Evolutionary conservation across 345 rosid species (phyloP), one percentile per base, ranked within the genome.

Genomic region (Salix exigua): DNA sequence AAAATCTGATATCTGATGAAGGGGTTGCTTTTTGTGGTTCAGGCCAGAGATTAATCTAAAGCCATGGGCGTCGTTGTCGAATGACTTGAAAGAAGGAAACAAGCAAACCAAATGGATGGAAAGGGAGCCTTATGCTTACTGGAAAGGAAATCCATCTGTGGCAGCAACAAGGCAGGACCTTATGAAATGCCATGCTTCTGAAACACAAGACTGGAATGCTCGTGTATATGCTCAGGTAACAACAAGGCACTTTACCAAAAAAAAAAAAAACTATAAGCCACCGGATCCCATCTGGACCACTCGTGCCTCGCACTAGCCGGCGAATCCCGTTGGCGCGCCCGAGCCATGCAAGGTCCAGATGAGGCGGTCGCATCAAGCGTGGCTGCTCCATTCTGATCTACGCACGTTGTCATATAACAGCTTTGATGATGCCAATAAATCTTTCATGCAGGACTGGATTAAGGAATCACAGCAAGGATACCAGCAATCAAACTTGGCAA

Each of bases 401-500:
- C 37, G 37, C 0, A 10, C 13, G 13, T 2, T 46, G 17, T 46
- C 64, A 40, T 40, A 40, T 1, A 40, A 40, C 64, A n/a, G 26
- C 64, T 60, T 58, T 60, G n/a, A 2, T 19, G 26, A 21, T 30
- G 67, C 18, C 67, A 40, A 10, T 40, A 6, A 50, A 63, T 64
- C 3, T 70, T 33, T 66, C 44, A 0, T 78, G 79, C 91, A 95
- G 99, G 86, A 96, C 50, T 96, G 99, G 98, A 21, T 61, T 50
- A 50, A 33, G 78, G 99, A 92, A 86, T 75, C 87, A 8, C 83
- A 75, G 50, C 81, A 88, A 85, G 97, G 97, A 11, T 96, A 82
- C 91, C 92, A 91, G 79, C 80, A 83, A 77, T 96, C 99, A 26
- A 87, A 90, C 68, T 83, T 93, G 64, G 89, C 92, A 50, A 82